phyloP scores from a whole-genome alignment of 495 filamentous ascomycete species.

The Aspergillus nanangensis region DNA sequence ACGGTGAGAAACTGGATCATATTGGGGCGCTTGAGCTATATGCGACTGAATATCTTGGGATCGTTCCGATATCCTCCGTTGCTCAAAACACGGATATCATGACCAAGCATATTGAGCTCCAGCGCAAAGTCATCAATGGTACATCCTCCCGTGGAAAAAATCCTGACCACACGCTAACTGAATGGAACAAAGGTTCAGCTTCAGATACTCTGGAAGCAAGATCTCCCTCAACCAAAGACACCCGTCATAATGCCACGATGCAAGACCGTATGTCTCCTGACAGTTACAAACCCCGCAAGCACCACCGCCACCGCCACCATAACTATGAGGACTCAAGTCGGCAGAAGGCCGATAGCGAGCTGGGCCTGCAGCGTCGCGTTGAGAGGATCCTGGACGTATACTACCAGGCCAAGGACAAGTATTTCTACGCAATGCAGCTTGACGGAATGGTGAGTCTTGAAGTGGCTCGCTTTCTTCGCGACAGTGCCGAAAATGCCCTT shows the following conservation, averaged over 20 bases:
- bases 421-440: constrained; percentile 17
- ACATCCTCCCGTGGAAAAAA: too few relatives aligned
- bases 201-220: neutral
- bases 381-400: constrained; percentile 31
- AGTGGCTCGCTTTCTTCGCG: constrained; percentile 43
- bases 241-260: neutral
- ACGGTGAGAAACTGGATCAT: constrained; percentile 20
- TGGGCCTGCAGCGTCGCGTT: constrained; percentile 9
- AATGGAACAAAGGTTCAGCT: constrained; percentile 14
- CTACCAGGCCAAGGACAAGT: constrained; percentile 34
- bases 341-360: neutral
- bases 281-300: too few relatives aligned
- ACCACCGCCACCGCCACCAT: too few relatives aligned
- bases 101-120: constrained; percentile 11
- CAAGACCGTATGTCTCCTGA: too few relatives aligned
- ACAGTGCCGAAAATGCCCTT: constrained; percentile 44
- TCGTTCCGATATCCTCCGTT: constrained; percentile 14
- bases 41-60: constrained; percentile 34
- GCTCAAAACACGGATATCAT: constrained; percentile 11
- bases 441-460: constrained; percentile 18
- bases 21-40: constrained; percentile 34
- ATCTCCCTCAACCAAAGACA: neutral
- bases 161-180: too few relatives aligned
- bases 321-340: too few relatives aligned
- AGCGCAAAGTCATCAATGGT: neutral